Base-by-base conservation (phyloP, 768 basidiomycete species). In the Imleria badia region DNA sequence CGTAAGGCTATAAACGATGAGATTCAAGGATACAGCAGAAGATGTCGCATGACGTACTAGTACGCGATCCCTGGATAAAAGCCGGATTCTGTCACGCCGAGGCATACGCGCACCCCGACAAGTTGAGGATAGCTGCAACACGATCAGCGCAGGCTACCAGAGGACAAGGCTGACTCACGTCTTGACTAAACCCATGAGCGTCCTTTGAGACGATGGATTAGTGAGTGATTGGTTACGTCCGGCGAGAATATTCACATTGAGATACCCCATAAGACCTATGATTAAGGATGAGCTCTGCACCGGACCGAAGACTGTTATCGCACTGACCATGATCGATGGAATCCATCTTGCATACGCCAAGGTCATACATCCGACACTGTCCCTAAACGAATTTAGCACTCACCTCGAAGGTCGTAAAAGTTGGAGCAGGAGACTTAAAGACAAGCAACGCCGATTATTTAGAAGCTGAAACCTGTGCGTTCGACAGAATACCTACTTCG, bases 291-390 rank as follows among this genome's bases (percentile, higher is more conserved):
- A 52, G 14, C 29, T 17, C 11, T 30, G 23, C 19, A 9, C 23
- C 5, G 33, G 12, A 22, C 13, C 6, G 5, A 30, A 30, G 22
- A 20, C 26, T 11, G 5, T 38, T 45, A 2, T 30, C 2, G 2
- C 6, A 45, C 43, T 52, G 11, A 52, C 51, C 51, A 52, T 52
- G 43, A 52, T 44, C 19, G 6, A 20, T 4, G 43, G 51, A 52
- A 52, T 52, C 51, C 51, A 52, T 45, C 51, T 52, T 15, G 34
- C 26, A 30, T 22, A 3, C 26, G 6, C 22, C 34, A 20, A 52
- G 5, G 51, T 52, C 35, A 45, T 12, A 5, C 20, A 14, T 44
- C 42, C 23, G 12, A 42, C 3, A 19, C 13, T 20, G 12, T 6
- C 17, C n/a, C 36, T 20, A 3, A 14, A 29, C 12, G 12, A 43